These are phyloP conservation scores for Lactarius akahatsu DNA, from an alignment of 768 basidiomycete genomes.

Conservation along the genomic window DNA sequence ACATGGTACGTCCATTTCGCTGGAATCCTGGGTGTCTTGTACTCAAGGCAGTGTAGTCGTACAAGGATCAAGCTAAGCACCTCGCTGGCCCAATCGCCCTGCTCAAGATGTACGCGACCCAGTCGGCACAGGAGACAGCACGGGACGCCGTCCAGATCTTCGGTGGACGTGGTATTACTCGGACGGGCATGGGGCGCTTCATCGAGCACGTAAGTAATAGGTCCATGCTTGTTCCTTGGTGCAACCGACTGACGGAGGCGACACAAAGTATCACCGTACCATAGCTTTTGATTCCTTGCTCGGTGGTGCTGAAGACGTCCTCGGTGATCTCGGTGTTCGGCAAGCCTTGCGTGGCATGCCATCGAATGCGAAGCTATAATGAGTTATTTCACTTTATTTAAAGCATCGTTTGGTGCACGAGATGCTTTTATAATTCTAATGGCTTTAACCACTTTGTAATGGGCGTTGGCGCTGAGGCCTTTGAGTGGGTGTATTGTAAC, in stretches of 20 bases:
- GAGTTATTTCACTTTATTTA: background rate
- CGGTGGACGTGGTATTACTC: slow-evolving; percentile 82
- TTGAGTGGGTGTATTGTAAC: slow-evolving; percentile 8
- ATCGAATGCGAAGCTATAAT: slow-evolving; percentile 21
- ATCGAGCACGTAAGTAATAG: slow-evolving; percentile 62
- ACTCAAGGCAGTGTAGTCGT: slow-evolving; percentile 41
- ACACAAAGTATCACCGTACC: slow-evolving; percentile 42
- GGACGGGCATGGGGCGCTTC: slow-evolving; percentile 73
- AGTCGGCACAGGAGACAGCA: slow-evolving; percentile 75
- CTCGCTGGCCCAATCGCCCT: slow-evolving; percentile 81
- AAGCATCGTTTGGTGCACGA: background rate
- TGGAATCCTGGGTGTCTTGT: slow-evolving; percentile 30
- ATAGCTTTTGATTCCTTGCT: slow-evolving; percentile 44
- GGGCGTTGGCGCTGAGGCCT: background rate
- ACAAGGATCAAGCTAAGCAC: slow-evolving; percentile 68
- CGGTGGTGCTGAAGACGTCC: slow-evolving; percentile 63
- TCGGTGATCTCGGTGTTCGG: slow-evolving; percentile 75
- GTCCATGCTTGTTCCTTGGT: background rate
- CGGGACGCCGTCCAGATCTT: slow-evolving; percentile 85
- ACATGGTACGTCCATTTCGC: slow-evolving; percentile 54
- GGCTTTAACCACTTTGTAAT: background rate
- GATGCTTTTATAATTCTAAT: slow-evolving; percentile 7
- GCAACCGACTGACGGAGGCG: slow-evolving; percentile 17
- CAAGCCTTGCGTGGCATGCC: slow-evolving; percentile 74
- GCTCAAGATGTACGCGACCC: slow-evolving; percentile 76